A percentile compares a stretch with the other conserved stretches of the same genome.
phyloP scores from a whole-genome alignment of 352 stramenopile genomes.

The Thraustotheca clavata region DNA sequence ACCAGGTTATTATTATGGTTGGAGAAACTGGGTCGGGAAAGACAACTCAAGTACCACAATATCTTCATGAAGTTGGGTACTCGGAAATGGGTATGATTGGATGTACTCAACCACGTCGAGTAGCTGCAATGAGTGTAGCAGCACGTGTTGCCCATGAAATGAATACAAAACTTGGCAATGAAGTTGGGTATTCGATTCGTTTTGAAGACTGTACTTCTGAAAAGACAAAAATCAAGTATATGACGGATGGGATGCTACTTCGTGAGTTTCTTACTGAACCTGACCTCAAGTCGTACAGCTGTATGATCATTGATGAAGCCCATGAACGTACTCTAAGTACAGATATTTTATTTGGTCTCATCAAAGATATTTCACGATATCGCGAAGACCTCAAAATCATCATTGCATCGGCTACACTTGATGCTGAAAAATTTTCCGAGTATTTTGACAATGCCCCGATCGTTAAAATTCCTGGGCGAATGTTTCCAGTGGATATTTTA shows the following conservation, averaged over 20 bases:
- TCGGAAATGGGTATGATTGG: slow-evolving; percentile 94
- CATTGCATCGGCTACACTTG: slow-evolving; percentile 94
- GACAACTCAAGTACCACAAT: slow-evolving; percentile 99
- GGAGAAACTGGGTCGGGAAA: slow-evolving; percentile 94
- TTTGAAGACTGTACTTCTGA: slow-evolving; percentile 99
- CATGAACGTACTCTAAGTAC: slow-evolving; percentile 98
- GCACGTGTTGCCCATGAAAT: slow-evolving; percentile 98
- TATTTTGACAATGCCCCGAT: slow-evolving; percentile 99
- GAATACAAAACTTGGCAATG: slow-evolving; percentile 94
- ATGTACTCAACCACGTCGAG: slow-evolving; percentile 92
- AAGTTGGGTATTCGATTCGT: slow-evolving; percentile 98
- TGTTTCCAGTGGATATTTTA: slow-evolving; percentile 94
- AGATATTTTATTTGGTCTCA: slow-evolving; percentile 98
- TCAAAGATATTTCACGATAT: slow-evolving; percentile 97
- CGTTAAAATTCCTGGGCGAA: slow-evolving; percentile 98
- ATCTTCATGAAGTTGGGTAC: slow-evolving; percentile 95
- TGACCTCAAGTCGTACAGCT: slow-evolving; percentile 93
- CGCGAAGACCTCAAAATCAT: slow-evolving; percentile 97
- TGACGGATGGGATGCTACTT: slow-evolving; percentile 99
- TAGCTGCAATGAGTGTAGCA: slow-evolving; percentile 99
- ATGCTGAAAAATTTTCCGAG: slow-evolving; percentile 97
- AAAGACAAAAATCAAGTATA: slow-evolving; percentile 97
- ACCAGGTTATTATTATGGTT: slow-evolving; percentile 80
- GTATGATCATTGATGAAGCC: slow-evolving; percentile 99
- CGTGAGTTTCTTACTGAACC: slow-evolving; percentile 98